These are phyloP conservation scores for Cytospora mali DNA, from an alignment of 2,329 filamentous ascomycete genomes.

Conservation along the genomic window DNA sequence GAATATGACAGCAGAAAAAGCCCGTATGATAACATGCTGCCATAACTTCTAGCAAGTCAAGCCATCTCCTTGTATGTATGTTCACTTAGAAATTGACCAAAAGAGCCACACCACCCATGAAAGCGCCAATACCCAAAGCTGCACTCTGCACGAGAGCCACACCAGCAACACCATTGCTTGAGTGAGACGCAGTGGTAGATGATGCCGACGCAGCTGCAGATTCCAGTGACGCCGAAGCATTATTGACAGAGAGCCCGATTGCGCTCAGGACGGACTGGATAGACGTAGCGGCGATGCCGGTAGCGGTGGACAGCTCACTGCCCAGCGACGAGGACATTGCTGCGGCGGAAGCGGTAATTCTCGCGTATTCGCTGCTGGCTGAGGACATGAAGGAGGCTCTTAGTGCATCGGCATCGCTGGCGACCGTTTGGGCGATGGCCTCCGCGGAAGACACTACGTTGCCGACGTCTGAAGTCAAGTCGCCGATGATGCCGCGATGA, in stretches of 20 bases:
- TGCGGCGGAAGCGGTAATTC: neutral
- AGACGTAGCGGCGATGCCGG: neutral
- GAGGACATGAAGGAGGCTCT: neutral
- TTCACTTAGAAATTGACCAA: conserved; percentile 4
- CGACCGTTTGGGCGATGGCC: neutral
- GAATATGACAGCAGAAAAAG: no score
- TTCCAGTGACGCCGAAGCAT: conserved; percentile 6
- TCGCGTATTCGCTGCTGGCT: neutral
- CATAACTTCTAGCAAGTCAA: neutral
- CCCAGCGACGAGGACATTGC: neutral
- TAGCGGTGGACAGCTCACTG: conserved; percentile 7
- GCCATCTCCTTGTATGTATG: neutral
- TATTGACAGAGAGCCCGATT: neutral
- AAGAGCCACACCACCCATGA: conserved; percentile 11
- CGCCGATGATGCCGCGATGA: neutral
- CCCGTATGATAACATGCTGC: neutral
- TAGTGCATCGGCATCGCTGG: neutral
- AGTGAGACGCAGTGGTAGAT: neutral
- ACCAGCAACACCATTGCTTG: neutral
- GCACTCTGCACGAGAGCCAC: conserved; percentile 2
- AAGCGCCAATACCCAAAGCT: conserved; percentile 7
- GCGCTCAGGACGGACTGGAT: neutral
- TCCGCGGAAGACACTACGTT: neutral
- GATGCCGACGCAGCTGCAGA: neutral
- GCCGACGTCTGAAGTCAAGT: neutral